Evolutionary conservation across 495 filamentous ascomycete species (phyloP), one percentile per base, ranked within the genome.

Genomic region (Neurospora sp.): DNA sequence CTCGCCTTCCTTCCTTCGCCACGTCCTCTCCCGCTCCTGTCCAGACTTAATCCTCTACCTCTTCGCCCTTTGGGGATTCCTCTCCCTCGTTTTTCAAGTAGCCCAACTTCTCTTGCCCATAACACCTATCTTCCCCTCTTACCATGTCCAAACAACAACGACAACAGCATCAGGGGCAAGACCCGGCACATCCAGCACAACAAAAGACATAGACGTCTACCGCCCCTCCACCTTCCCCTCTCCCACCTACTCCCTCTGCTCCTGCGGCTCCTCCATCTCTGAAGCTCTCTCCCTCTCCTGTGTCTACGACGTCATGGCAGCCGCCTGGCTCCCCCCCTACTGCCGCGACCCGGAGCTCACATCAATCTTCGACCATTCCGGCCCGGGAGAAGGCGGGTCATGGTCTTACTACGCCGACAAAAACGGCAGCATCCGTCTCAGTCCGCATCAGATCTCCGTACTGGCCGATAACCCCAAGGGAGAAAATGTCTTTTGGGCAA

Each of bases 301-400:
- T 54, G 43, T 39, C 69, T 76, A 74, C 72, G 74, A 76, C 72
- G 54, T 54, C 10, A 73, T 76, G 34, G 72, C 74, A 2, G 48
- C 74, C 19, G 74, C 74, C 59, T 76, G 74, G 74, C 74, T 76
- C 31, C 74, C 74, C 0, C 69, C 38, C 2, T 11, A 70, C 31
- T 76, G 74, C 36, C 74, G 74, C 2, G 74, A 76, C 72, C 39
- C 54, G 0, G 72, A 40, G 15, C 74, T 76, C 1, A 74, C 74
- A 0, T 15, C 72, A 0, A 24, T 74, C 10, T 76, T 76, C 21
- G 69, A 74, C 17, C 24, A 5, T 24, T 48, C 70, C 39, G 73
- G 73, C 19, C 59, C 39, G 0, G 71, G 71, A 17, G 21, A 42
- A 9, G 62, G 42, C 4, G 70, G 70, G 1, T 24, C 71, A 4